phyloP scores from a whole-genome alignment of 2,329 filamentous ascomycete species.

The Eutypa lata region DNA sequence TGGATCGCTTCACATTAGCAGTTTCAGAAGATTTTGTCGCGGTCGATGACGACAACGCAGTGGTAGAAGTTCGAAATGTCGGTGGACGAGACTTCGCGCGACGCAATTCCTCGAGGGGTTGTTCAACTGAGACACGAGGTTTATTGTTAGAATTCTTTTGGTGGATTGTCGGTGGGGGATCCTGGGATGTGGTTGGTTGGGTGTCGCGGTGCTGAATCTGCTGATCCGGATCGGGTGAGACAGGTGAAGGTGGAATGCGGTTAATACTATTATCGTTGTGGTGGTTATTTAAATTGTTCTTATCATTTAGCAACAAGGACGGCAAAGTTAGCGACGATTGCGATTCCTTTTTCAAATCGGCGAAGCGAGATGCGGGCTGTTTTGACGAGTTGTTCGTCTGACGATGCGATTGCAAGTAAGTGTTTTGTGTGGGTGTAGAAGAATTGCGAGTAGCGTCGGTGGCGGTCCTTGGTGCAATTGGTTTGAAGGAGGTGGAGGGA shows the following conservation, averaged over 20 bases:
- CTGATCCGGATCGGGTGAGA: conserved; percentile 33
- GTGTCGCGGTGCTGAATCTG: conserved; percentile 23
- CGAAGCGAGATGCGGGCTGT: conserved; percentile 52
- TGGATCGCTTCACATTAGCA: conserved; percentile 31
- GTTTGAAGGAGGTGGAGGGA: background rate
- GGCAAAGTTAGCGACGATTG: conserved; percentile 32
- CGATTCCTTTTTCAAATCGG: conserved; percentile 41
- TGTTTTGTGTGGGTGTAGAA: conserved; percentile 14
- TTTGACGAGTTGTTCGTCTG: conserved; percentile 54
- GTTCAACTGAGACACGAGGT: conserved; percentile 23
- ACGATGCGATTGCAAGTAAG: conserved; percentile 42
- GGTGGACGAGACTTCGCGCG: conserved; percentile 32
- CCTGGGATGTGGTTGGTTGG: conserved; percentile 18
- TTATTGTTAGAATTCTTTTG: conserved; percentile 17
- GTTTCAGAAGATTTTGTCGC: conserved; percentile 18
- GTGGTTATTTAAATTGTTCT: conserved; percentile 8
- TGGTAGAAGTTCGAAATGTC: conserved; percentile 33
- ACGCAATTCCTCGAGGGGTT: conserved; percentile 22
- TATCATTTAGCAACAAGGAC: conserved; percentile 30
- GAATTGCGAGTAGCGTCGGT: background rate
- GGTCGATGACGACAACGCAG: conserved; percentile 20
- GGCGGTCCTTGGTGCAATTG: too few species aligned
- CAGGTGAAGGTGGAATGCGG: conserved; percentile 37
- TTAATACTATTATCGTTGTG: conserved; percentile 4
- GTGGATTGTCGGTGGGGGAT: conserved; percentile 20